A percentile compares a stretch with the other conserved stretches of the same genome.
These are phyloP conservation scores for Entomortierella lignicola DNA, from an alignment of 192 early-diverging fungal genomes.

Conservation along the genomic window DNA sequence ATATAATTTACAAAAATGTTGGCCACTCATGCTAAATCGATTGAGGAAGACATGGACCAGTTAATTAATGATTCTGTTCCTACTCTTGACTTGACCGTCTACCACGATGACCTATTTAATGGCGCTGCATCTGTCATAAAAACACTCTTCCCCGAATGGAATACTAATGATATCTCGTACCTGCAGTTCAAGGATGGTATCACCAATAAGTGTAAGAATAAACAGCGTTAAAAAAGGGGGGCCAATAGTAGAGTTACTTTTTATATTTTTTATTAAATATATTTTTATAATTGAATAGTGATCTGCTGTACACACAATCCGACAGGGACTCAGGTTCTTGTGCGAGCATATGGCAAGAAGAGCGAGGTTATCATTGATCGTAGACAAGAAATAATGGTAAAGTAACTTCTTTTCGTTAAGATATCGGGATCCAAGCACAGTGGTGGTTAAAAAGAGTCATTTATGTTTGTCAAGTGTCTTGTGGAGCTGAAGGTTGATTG, in stretches of 20 bases:
- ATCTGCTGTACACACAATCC: conserved; percentile 75
- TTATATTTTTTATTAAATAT: neutral
- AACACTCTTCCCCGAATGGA: conserved; percentile 73
- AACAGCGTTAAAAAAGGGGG: neutral
- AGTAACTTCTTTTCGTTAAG: conserved; percentile 5
- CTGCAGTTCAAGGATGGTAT: conserved; percentile 84
- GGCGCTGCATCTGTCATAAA: conserved; percentile 66
- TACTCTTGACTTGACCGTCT: conserved; percentile 64
- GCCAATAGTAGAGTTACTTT: neutral
- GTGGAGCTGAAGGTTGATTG: neutral
- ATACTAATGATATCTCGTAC: conserved; percentile 64
- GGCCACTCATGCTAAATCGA: conserved; percentile 29
- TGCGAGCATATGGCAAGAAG: conserved; percentile 90
- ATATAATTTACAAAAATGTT: conserved; percentile 23
- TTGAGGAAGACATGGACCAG: conserved; percentile 34
- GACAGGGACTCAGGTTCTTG: conserved; percentile 72
- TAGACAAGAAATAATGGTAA: conserved; percentile 86
- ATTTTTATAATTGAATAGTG: conserved; percentile 54
- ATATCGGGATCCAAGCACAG: neutral
- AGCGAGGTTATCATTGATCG: conserved; percentile 92
- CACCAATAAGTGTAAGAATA: conserved; percentile 76
- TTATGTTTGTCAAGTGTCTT: too few species aligned
- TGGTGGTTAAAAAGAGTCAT: too few species aligned
- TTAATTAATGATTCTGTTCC: conserved; percentile 39
- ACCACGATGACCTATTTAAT: conserved; percentile 69